phyloP scores from a whole-genome alignment of 495 filamentous ascomycete genomes.

The Hypoxylon trugodes region DNA sequence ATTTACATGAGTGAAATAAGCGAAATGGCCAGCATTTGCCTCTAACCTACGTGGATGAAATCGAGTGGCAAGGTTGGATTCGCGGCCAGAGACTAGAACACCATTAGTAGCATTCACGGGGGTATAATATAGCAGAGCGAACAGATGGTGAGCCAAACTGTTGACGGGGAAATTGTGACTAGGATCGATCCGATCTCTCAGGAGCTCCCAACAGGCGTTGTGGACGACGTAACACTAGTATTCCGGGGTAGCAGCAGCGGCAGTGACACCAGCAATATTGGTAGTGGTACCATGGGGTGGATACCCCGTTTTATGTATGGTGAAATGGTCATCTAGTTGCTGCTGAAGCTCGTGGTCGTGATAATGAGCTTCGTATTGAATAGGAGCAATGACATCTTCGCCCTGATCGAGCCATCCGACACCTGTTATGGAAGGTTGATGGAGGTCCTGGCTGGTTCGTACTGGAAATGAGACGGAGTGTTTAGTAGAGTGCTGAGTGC shows the following conservation, averaged over 20 bases:
- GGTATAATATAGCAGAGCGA: conserved; percentile 9
- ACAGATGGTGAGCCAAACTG: conserved; percentile 1
- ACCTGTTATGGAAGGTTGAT: conserved; percentile 1
- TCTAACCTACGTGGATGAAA: background rate
- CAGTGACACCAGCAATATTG: no score
- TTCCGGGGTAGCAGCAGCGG: no score
- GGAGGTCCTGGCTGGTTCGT: background rate
- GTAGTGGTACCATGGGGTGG: background rate
- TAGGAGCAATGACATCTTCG: conserved; percentile 4
- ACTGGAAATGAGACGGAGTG: background rate
- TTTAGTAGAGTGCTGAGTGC: background rate
- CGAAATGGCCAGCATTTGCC: background rate
- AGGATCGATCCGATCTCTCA: conserved; percentile 15
- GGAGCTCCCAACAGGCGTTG: conserved; percentile 20
- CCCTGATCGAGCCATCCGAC: conserved; percentile 4
- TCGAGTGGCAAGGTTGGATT: background rate
- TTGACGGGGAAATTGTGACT: background rate
- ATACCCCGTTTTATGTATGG: conserved; percentile 7
- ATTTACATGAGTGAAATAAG: background rate
- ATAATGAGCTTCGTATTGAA: conserved; percentile 5
- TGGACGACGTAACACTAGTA: conserved; percentile 23
- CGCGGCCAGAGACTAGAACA: conserved; percentile 2
- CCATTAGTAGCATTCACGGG: background rate
- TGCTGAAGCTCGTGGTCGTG: conserved; percentile 1
- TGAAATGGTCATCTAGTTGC: conserved; percentile 2